phyloP scores from a whole-genome alignment of 306 rosid genomes.

The Fagus sylvatica region DNA sequence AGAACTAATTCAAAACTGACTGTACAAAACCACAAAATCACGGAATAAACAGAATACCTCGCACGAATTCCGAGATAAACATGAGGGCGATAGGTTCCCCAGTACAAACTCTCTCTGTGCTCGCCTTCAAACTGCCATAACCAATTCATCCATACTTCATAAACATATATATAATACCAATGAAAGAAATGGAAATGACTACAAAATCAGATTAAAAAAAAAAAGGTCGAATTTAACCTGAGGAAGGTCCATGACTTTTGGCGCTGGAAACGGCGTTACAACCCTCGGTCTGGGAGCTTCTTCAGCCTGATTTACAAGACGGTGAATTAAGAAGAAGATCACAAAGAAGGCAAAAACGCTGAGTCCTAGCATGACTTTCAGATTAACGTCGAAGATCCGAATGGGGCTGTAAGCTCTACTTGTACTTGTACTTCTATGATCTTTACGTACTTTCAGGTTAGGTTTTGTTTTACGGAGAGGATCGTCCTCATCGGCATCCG shows the following conservation, averaged over 20 bases:
- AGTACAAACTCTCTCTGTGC: slow-evolving; percentile 91
- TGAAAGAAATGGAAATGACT: neutral
- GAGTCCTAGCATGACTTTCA: slow-evolving; percentile 50
- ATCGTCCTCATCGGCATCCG: slow-evolving; percentile 28
- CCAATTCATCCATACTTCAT: slow-evolving; percentile 15
- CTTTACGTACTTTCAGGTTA: slow-evolving; percentile 37
- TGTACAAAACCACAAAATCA: too few relatives aligned
- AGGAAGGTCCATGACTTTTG: slow-evolving; percentile 84
- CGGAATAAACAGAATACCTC: too few relatives aligned
- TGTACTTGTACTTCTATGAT: too few relatives aligned
- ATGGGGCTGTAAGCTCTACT: slow-evolving; percentile 43
- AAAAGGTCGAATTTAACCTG: slow-evolving; percentile 50
- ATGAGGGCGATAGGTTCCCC: slow-evolving; percentile 99
- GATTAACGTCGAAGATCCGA: slow-evolving; percentile 50
- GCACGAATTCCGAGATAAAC: slow-evolving; percentile 88
- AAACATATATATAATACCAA: neutral
- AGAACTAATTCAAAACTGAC: too few relatives aligned
- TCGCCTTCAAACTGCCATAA: slow-evolving; percentile 80
- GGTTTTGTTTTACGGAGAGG: slow-evolving; percentile 33
- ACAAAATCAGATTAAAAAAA: neutral
- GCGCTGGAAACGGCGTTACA: slow-evolving; percentile 79
- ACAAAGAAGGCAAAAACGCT: slow-evolving; percentile 52
- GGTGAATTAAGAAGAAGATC: slow-evolving; percentile 49
- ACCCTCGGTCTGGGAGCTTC: slow-evolving; percentile 50
- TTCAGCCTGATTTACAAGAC: slow-evolving; percentile 31